Evolutionary conservation across 371 early-diverging fungal genomes (phyloP), one percentile per base, ranked within the genome.

Genomic region (Rhizomucor miehei): DNA sequence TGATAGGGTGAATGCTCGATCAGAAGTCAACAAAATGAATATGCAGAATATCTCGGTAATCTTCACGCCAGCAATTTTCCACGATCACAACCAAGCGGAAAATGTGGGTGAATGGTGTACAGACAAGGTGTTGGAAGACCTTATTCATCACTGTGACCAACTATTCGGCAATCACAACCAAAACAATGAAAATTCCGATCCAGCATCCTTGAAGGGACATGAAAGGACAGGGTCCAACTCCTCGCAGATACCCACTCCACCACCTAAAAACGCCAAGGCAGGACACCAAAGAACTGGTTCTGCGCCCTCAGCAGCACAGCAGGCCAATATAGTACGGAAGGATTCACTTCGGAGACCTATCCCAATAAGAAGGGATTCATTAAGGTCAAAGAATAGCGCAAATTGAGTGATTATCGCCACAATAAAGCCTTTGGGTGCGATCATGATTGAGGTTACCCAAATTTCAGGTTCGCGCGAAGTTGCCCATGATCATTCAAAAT

Each of bases 1-100:
- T 38, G 20, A 14, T 47, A 82, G 80, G 45, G 71, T 81, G 1
- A 66, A 70, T 44, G 64, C 63, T 0, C 49, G 70, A 17, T 71
- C 76, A 1, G 65, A 77, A 6, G 51, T 72, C 11, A 84, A 84
- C 66, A 84, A 81, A 53, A 84, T 84, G 82, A 79, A 66, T 10
- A 60, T 84, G 6, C 75, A 79, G 25, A 84, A 84, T 46, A 29
- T 84, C 5, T 75, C 78, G 1, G 63, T 81, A 41, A 75, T 84
- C 19, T 84, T 81, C 48, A 80, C 84, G 20, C 84, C 84, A 0
- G 81, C 80, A 1, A 73, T 84, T 23, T 84, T 84, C 59, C 84
- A 84, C 24, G 84, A 84, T 25, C 77, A 76, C 21, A 79, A 79
- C 57, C 76, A 77, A 43, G 77, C 74, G 38, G 69, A 72, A 23